Evolutionary conservation across 768 basidiomycete genomes (phyloP).

Genomic region (Panus rudis): DNA sequence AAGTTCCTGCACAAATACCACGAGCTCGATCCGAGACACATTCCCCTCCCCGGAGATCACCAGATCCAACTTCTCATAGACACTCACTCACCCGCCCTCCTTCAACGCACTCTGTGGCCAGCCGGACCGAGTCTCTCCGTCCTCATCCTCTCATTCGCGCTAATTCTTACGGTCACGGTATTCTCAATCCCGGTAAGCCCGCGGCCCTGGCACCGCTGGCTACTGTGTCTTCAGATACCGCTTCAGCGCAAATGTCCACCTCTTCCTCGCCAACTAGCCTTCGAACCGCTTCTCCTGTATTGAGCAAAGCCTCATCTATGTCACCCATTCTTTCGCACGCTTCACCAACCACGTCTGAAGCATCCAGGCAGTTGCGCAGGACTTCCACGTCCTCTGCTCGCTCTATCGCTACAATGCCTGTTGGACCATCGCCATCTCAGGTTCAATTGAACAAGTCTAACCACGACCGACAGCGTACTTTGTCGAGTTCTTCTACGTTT

Average conservation of each 20-base stretch:
- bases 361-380: constrained; percentile 31
- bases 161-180: constrained; percentile 48
- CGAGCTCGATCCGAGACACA: constrained; percentile 33
- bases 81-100: constrained; percentile 48
- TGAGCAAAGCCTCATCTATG: constrained; percentile 31
- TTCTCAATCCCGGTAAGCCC: constrained; percentile 33
- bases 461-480: constrained; percentile 25
- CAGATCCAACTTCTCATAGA: constrained; percentile 32
- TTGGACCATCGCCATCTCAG: constrained; percentile 21
- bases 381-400: constrained; percentile 53
- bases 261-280: constrained; percentile 25
- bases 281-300: constrained; percentile 27
- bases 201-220: constrained; percentile 53
- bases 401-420: constrained; percentile 54
- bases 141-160: constrained; percentile 78
- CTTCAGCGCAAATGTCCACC: constrained; percentile 36
- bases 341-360: constrained; percentile 20
- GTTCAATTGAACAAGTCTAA: constrained; percentile 14
- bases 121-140: constrained; percentile 36
- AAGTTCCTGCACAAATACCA: no score
- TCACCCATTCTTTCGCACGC: constrained; percentile 19
- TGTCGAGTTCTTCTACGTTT: constrained; percentile 21
- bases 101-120: constrained; percentile 51
- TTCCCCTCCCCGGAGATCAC: constrained; percentile 33
- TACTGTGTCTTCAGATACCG: constrained; percentile 42